These are phyloP conservation scores for Thermomucor indicae-seudaticae DNA, from an alignment of 371 early-diverging fungal genomes.

Conservation along the genomic window DNA sequence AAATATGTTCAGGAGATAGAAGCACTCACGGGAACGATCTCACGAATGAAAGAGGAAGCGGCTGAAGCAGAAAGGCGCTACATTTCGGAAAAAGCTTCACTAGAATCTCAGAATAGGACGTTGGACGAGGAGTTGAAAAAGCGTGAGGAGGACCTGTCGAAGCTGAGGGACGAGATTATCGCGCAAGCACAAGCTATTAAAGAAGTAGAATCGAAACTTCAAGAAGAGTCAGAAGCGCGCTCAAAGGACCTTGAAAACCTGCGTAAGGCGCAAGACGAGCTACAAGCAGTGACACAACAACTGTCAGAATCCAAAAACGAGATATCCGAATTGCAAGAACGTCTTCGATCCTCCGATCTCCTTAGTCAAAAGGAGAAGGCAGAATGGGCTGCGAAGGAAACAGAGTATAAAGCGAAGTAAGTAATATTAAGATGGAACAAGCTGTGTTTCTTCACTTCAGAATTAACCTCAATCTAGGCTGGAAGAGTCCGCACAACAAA, in stretches of 20 bases:
- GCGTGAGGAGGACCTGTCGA: too few relatives aligned
- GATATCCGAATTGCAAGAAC: conserved; percentile 4
- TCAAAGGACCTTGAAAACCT: conserved; percentile 6
- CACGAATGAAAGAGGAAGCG: conserved; percentile 1
- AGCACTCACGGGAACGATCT: too few relatives aligned
- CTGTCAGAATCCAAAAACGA: conserved; percentile 10
- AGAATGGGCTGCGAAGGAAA: conserved; percentile 10
- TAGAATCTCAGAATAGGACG: neutral
- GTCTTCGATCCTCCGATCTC: conserved; percentile 8
- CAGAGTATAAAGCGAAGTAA: conserved; percentile 13
- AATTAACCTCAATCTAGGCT: neutral
- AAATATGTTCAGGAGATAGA: neutral
- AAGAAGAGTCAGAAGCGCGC: conserved; percentile 8
- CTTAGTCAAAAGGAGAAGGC: conserved; percentile 9
- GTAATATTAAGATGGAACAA: neutral
- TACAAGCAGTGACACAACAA: conserved; percentile 3
- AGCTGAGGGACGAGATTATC: neutral
- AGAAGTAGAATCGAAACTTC: conserved; percentile 1
- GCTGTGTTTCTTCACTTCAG: neutral
- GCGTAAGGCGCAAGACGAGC: conserved; percentile 3
- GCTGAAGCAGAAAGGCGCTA: neutral
- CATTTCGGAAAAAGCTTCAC: neutral
- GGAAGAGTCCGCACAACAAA: conserved; percentile 15
- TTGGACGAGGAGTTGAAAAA: conserved; percentile 5
- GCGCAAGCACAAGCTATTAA: neutral